Percentiles rank a stretch among this genome's conserved stretches.
phyloP scores from a whole-genome alignment of 768 basidiomycete genomes.

The Podaxis sp. region DNA sequence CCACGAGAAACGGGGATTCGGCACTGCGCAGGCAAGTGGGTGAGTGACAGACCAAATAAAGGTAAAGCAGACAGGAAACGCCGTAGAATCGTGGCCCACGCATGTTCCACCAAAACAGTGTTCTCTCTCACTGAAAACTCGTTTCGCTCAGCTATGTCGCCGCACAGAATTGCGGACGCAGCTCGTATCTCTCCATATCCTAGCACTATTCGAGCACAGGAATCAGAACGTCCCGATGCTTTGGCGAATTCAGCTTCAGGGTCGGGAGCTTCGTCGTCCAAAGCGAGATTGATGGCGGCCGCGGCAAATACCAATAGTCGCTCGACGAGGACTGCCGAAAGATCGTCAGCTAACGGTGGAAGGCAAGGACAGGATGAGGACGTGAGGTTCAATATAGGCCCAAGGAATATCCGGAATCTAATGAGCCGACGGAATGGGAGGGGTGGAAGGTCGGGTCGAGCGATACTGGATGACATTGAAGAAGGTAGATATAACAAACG shows the following conservation, averaged over 20 bases:
- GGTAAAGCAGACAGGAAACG: constrained; percentile 28
- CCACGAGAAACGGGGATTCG: neutral
- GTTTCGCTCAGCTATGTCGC: constrained; percentile 32
- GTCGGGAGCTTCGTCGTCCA: constrained; percentile 6
- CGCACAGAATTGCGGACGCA: constrained; percentile 44
- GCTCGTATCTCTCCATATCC: constrained; percentile 54
- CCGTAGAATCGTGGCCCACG: constrained; percentile 32
- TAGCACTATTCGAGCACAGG: constrained; percentile 44
- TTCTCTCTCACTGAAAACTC: constrained; percentile 30
- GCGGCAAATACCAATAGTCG: neutral
- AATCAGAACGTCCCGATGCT: constrained; percentile 32
- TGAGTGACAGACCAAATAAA: constrained; percentile 25
- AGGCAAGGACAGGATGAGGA: constrained; percentile 35
- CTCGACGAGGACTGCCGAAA: neutral
- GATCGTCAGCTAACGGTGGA: constrained; percentile 15
- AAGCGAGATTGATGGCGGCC: constrained; percentile 10
- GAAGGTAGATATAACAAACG: constrained; percentile 17
- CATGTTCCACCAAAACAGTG: constrained; percentile 31
- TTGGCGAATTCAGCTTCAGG: neutral
- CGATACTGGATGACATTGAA: constrained; percentile 20
- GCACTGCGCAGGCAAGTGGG: neutral
- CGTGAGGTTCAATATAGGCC: constrained; percentile 41
- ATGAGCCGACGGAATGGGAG: constrained; percentile 21
- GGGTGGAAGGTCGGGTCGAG: constrained; percentile 23
- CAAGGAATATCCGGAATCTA: constrained; percentile 24